Percentiles rank a stretch among this genome's conserved stretches.
Conservation (phyloP, 495 filamentous ascomycete species). For the Lasiosphaeria ovina region DNA sequence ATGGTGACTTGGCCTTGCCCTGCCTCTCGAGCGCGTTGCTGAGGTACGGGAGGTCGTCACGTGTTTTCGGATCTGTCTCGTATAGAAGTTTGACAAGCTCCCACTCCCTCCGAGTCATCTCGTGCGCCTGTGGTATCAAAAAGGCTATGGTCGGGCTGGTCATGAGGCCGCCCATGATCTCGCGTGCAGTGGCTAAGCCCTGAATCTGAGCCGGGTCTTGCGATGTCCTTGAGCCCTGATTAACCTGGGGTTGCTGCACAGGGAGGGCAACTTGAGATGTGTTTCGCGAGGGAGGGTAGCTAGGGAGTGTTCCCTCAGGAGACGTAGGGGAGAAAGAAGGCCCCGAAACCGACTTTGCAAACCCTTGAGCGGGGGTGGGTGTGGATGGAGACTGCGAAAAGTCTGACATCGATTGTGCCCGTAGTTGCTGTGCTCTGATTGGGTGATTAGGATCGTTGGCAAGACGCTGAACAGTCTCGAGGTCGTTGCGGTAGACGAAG, state of each 20-base stretch:
- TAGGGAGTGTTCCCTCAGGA: constrained; percentile 41
- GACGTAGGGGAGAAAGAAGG: constrained; percentile 50
- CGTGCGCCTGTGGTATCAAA: constrained; percentile 62
- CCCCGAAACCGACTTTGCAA: constrained; percentile 40
- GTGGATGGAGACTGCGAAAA: constrained; percentile 26
- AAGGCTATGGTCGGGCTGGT: constrained; percentile 63
- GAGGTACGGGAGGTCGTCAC: constrained; percentile 48
- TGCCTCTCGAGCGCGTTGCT: constrained; percentile 46
- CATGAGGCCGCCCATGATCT: constrained; percentile 60
- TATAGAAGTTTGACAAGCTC: constrained; percentile 60
- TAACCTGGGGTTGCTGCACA: no score
- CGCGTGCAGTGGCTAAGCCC: constrained; percentile 51
- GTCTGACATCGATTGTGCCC: neutral
- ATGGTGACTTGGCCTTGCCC: neutral
- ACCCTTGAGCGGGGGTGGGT: constrained; percentile 24
- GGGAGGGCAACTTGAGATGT: constrained; percentile 17
- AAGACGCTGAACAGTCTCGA: constrained; percentile 39
- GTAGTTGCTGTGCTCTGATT: constrained; percentile 20
- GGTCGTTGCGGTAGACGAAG: constrained; percentile 66
- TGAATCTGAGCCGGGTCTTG: constrained; percentile 26
- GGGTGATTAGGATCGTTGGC: neutral
- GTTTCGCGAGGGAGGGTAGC: constrained; percentile 30
- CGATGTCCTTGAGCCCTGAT: no score
- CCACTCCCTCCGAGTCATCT: constrained; percentile 62
- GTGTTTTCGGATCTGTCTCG: constrained; percentile 47